These are phyloP conservation scores for Didymosphaeria variabile DNA, from an alignment of 2,329 filamentous ascomycete genomes.

Conservation along the genomic window DNA sequence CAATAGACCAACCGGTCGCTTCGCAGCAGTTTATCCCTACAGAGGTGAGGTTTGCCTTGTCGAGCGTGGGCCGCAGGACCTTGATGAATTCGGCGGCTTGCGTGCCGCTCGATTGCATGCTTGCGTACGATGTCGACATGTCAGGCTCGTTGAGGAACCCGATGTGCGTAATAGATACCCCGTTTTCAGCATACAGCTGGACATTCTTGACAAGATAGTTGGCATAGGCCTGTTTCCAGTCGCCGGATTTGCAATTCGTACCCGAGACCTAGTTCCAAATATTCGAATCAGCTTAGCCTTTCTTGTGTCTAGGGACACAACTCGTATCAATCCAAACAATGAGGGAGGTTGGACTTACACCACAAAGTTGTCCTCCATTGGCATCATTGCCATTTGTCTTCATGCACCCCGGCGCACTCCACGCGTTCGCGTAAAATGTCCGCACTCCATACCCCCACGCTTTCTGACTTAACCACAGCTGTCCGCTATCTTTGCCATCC, in stretches of 20 bases:
- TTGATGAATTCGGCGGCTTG: conserved; percentile 63
- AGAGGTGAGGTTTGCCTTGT: conserved; percentile 47
- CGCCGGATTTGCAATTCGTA: conserved; percentile 50
- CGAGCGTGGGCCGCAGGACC: conserved; percentile 54
- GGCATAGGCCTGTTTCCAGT: conserved; percentile 61
- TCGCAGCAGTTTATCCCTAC: conserved; percentile 57
- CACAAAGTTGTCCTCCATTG: conserved; percentile 58
- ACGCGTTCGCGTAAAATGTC: conserved; percentile 60
- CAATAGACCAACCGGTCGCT: conserved; percentile 54
- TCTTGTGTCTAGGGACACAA: too few species aligned
- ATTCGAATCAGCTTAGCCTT: background rate
- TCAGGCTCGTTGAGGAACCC: conserved; percentile 60
- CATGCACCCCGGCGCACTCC: conserved; percentile 63
- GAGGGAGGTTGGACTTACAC: conserved; percentile 43
- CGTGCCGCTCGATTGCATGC: conserved; percentile 57
- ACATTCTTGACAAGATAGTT: conserved; percentile 60
- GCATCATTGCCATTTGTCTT: conserved; percentile 58
- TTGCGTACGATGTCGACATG: conserved; percentile 53
- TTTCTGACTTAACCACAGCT: conserved; percentile 63
- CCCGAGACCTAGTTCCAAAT: conserved; percentile 28
- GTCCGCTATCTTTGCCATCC: conserved; percentile 50
- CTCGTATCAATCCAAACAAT: background rate
- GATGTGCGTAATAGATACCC: conserved; percentile 53
- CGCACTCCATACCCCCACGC: conserved; percentile 57
- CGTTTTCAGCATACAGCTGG: conserved; percentile 52